These are phyloP conservation scores for Brachypodium distachyon DNA, from an alignment of 202 grass and related monocot genomes.

Conservation along the genomic window DNA sequence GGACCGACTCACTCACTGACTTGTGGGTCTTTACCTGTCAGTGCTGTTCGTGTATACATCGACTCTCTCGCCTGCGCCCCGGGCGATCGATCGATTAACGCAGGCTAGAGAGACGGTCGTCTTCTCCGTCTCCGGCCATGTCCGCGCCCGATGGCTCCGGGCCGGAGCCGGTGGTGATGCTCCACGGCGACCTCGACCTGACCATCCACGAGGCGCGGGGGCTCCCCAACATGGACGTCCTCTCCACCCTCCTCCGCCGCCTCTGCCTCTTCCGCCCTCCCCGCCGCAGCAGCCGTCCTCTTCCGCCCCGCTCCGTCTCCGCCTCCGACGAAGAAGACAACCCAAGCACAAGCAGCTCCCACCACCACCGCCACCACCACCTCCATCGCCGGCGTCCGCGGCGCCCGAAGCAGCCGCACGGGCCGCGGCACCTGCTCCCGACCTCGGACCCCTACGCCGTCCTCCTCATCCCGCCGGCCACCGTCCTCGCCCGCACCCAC, in stretches of 20 bases:
- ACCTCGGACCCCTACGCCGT: slow-evolving; percentile 67
- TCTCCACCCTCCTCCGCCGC: slow-evolving; percentile 49
- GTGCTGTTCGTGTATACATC: neutral
- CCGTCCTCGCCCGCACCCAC: slow-evolving; percentile 54
- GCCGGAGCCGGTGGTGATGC: neutral
- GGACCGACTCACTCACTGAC: neutral
- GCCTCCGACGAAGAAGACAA: neutral
- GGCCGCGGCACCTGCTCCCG: slow-evolving; percentile 1
- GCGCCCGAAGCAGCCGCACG: neutral
- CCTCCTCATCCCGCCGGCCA: slow-evolving; percentile 12
- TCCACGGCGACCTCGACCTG: slow-evolving; percentile 74
- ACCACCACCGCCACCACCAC: neutral
- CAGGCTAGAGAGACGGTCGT: neutral
- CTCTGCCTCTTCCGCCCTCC: slow-evolving; percentile 23
- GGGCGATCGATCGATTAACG: neutral
- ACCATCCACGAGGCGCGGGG: slow-evolving; percentile 40
- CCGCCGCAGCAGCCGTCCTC: neutral
- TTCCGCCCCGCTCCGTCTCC: neutral
- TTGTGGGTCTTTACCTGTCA: neutral
- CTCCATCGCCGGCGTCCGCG: neutral
- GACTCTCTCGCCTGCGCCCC: neutral
- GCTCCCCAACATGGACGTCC: slow-evolving; percentile 85
- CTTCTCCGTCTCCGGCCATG: no score
- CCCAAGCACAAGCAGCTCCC: neutral
- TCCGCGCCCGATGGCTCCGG: neutral